Evolutionary conservation across 805 yeast species (phyloP).

Genomic region (Saturnispora serradocipensis): DNA sequence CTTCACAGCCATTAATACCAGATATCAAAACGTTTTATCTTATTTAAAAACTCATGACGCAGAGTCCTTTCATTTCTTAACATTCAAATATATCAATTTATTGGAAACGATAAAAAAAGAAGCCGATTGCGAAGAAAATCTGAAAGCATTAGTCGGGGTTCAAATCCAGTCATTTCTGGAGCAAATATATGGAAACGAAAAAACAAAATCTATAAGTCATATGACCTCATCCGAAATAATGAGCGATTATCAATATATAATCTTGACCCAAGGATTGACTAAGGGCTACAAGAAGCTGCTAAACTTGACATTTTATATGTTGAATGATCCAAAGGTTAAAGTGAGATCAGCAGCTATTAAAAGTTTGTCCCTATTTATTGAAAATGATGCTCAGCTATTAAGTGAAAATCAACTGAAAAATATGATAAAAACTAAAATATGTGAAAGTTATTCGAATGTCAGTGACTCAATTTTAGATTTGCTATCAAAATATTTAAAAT

Average conservation of each 20-base stretch:
- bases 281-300: slow-evolving; percentile 45
- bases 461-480: slow-evolving; percentile 70
- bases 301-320: slow-evolving; percentile 36
- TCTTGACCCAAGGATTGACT: slow-evolving; percentile 27
- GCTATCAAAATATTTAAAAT: slow-evolving; percentile 38
- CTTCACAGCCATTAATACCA: slow-evolving; percentile 1
- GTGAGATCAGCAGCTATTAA: slow-evolving; percentile 58
- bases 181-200: neutral
- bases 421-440: slow-evolving; percentile 42
- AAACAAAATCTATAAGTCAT: neutral
- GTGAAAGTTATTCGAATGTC: slow-evolving; percentile 60
- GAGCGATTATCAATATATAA: slow-evolving; percentile 17
- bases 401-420: slow-evolving; percentile 40
- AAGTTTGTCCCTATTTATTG: slow-evolving; percentile 46
- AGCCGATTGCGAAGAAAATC: neutral
- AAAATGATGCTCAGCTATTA: slow-evolving; percentile 43
- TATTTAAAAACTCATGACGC: neutral
- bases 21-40: neutral
- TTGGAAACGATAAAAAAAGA: neutral
- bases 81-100: neutral
- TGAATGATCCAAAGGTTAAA: slow-evolving; percentile 42
- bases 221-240: neutral
- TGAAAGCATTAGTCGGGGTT: neutral
- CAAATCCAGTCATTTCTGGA: neutral
- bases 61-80: neutral